These are phyloP conservation scores for Thalassiosira ordinaria DNA, from an alignment of 352 stramenopile species.

Conservation along the genomic window DNA sequence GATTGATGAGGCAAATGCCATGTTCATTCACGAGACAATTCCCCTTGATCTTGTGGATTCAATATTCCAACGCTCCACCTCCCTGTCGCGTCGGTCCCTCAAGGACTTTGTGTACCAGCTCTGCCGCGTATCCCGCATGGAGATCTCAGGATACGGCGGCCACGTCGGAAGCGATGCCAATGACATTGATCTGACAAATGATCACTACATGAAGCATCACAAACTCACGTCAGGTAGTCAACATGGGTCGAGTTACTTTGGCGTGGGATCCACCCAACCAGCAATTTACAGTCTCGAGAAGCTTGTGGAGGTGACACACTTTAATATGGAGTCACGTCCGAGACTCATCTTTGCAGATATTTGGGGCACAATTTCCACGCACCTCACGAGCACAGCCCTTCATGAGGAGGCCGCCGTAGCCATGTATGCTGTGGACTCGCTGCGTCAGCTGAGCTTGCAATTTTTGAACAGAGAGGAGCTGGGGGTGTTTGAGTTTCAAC, in stretches of 20 bases:
- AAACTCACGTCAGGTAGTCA: too few relatives aligned
- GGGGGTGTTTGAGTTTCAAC: conserved; percentile 99
- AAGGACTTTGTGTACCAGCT: conserved; percentile 85
- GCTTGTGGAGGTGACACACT: conserved; percentile 99
- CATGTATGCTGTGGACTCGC: conserved; percentile 98
- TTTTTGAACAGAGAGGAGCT: conserved; percentile 99
- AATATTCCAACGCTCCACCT: conserved; percentile 84
- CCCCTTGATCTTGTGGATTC: conserved; percentile 86
- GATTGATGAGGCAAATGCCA: conserved; percentile 83
- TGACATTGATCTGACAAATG: too few relatives aligned
- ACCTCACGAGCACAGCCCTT: conserved; percentile 97
- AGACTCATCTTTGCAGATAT: conserved; percentile 98
- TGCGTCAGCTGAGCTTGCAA: conserved; percentile 99
- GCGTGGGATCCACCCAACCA: too few relatives aligned
- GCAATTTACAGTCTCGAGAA: conserved; percentile 98
- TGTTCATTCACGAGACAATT: conserved; percentile 79
- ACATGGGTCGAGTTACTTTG: too few relatives aligned
- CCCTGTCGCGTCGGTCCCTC: conserved; percentile 78
- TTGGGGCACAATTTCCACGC: conserved; percentile 95
- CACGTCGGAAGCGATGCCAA: too few relatives aligned
- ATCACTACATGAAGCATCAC: too few relatives aligned
- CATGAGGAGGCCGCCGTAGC: conserved; percentile 95
- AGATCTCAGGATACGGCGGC: too few relatives aligned
- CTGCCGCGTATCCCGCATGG: conserved; percentile 78
- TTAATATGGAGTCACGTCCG: conserved; percentile 97